Conservation (phyloP, 2,329 filamentous ascomycete genomes). For the Ophiostoma tasmaniense region DNA sequence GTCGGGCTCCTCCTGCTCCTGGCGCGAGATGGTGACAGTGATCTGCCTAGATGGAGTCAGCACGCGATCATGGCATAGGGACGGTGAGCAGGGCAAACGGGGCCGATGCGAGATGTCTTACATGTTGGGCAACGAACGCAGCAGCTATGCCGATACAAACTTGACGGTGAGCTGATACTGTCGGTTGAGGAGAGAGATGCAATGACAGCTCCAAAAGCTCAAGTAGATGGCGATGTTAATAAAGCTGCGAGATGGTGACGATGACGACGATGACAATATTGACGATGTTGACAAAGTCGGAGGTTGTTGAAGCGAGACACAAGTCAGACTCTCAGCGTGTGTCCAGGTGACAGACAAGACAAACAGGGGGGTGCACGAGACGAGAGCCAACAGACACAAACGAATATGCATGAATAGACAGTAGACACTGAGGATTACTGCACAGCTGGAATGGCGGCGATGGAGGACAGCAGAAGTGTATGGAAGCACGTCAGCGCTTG, state of each 20-base stretch:
- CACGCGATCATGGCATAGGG: background rate
- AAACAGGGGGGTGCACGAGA: background rate
- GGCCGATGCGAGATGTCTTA: background rate
- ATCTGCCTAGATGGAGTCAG: conserved; percentile 56
- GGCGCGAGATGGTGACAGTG: conserved; percentile 74
- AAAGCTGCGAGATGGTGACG: background rate
- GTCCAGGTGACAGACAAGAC: background rate
- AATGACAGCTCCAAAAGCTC: too few species aligned
- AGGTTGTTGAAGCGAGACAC: background rate
- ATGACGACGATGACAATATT: background rate
- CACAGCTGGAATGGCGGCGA: conserved; percentile 6
- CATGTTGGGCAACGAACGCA: conserved; percentile 12
- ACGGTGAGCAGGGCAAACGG: background rate
- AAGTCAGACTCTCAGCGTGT: background rate
- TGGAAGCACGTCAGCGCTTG: conserved; percentile 12
- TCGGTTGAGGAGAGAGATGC: too few species aligned
- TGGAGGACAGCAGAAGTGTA: conserved; percentile 15
- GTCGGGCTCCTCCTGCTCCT: conserved; percentile 61
- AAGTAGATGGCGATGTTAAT: background rate
- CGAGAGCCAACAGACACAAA: background rate
- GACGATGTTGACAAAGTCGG: background rate
- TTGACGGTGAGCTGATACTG: background rate
- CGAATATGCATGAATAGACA: background rate
- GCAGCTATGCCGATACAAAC: background rate
- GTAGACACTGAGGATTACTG: too few species aligned